Percentiles rank a stretch among this genome's conserved stretches.
Evolutionary conservation across 306 rosid genomes (phyloP).

Genomic region (Corylus heterophylla): DNA sequence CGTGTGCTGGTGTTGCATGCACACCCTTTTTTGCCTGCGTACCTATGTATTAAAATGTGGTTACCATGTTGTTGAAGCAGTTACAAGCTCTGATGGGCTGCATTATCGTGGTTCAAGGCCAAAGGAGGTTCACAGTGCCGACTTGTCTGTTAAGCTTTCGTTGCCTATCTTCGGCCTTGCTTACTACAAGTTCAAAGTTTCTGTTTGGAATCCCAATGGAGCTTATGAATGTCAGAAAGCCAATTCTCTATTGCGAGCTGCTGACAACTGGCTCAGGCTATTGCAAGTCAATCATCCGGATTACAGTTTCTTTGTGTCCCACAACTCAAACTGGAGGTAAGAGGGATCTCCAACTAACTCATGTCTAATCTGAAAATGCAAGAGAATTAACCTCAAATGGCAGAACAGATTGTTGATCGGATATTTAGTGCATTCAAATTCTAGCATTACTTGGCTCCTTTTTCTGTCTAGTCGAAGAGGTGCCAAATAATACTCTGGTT

Average conservation of each 20-base stretch:
- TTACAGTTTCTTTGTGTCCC: constrained; percentile 65
- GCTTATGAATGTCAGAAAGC: constrained; percentile 60
- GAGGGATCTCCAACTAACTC: neutral
- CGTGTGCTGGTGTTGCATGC: neutral
- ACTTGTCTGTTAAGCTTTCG: constrained; percentile 48
- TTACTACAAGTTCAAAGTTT: constrained; percentile 64
- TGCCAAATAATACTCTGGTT: constrained; percentile 14
- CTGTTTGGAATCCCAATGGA: constrained; percentile 71
- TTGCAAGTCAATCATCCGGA: constrained; percentile 74
- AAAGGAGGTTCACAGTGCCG: constrained; percentile 39
- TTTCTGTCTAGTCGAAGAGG: constrained; percentile 13
- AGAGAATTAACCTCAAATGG: constrained; percentile 15
- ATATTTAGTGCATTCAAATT: constrained; percentile 13
- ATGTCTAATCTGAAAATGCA: neutral
- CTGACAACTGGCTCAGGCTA: constrained; percentile 70
- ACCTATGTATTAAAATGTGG: neutral
- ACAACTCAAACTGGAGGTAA: constrained; percentile 52
- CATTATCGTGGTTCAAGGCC: constrained; percentile 45
- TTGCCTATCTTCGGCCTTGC: constrained; percentile 84
- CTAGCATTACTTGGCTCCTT: constrained; percentile 10
- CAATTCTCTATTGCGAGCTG: constrained; percentile 62
- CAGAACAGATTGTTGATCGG: constrained; percentile 22
- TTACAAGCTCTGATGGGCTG: constrained; percentile 53
- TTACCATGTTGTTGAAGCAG: constrained; percentile 48
- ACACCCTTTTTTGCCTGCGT: neutral